These are phyloP conservation scores for Cladosporium halotolerans DNA, from an alignment of 2,329 filamentous ascomycete genomes.

Conservation along the genomic window DNA sequence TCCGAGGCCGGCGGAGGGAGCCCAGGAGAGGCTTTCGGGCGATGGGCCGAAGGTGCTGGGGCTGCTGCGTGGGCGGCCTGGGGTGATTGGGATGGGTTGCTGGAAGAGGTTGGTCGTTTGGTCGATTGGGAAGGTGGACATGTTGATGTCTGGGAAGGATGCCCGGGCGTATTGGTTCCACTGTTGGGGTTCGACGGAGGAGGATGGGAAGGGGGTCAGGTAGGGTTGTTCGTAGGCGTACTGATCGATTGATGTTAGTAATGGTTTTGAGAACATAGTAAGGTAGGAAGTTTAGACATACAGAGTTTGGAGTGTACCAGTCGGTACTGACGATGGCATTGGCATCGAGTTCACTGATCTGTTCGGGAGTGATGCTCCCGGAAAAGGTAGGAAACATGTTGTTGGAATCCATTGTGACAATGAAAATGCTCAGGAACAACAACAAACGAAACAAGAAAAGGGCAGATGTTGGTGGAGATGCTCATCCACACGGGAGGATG, in stretches of 20 bases:
- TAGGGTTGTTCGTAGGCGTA: conserved; percentile 29
- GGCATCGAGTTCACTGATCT: conserved; percentile 22
- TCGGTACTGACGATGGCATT: conserved; percentile 19
- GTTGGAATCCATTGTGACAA: conserved; percentile 23
- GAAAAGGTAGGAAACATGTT: conserved; percentile 23
- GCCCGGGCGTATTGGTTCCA: conserved; percentile 24
- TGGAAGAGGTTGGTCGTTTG: conserved; percentile 11
- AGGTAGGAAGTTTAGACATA: conserved; percentile 18
- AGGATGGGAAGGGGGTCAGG: conserved; percentile 30
- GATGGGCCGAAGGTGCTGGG: conserved; percentile 38
- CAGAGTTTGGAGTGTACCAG: conserved; percentile 27
- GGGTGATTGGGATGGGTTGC: conserved; percentile 20
- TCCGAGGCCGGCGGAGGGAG: conserved; percentile 34
- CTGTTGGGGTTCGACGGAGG: conserved; percentile 27
- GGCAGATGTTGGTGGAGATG: conserved; percentile 21
- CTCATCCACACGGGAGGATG: conserved; percentile 20
- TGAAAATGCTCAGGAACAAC: conserved; percentile 3
- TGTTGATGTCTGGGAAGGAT: conserved; percentile 22
- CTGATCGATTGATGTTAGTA: conserved; percentile 14
- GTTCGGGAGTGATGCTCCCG: conserved; percentile 23
- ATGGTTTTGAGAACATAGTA: not conserved
- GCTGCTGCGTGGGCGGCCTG: conserved; percentile 36
- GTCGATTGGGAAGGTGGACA: conserved; percentile 10
- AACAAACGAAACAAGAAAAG: conserved; percentile 13
- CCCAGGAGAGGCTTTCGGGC: conserved; percentile 34